Percentiles rank a stretch among this genome's conserved stretches.
phyloP scores from a whole-genome alignment of 1,284 basidiomycete genomes.

The Hemileia vastatrix region DNA sequence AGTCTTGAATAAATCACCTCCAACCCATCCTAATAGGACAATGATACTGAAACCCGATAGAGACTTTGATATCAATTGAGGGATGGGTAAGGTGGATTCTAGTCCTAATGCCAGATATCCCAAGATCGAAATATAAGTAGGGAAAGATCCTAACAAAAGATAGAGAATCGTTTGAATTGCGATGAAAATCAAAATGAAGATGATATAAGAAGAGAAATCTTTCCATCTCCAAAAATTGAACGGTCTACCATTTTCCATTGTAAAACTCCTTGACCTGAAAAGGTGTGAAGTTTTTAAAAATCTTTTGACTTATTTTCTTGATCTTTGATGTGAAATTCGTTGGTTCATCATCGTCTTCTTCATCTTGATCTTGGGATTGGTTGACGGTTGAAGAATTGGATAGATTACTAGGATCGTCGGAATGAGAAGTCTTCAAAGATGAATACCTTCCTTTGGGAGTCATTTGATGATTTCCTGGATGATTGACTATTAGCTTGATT shows the following conservation, averaged over 20 bases:
- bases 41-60: constrained; percentile 49
- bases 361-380: constrained; percentile 4
- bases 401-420: not conserved
- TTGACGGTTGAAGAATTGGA: not conserved
- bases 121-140: constrained; percentile 41
- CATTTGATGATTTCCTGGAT: not conserved
- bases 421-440: not conserved
- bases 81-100: constrained; percentile 51
- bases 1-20: constrained; percentile 48
- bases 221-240: constrained; percentile 31
- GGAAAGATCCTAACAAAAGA: constrained; percentile 32
- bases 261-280: not conserved
- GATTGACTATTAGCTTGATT: not conserved
- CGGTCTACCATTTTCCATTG: no score
- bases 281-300: not conserved
- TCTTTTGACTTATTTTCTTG: constrained; percentile 12
- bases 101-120: constrained; percentile 50
- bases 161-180: constrained; percentile 43
- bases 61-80: constrained; percentile 49
- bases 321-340: not conserved
- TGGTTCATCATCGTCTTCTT: constrained; percentile 19
- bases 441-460: not conserved
- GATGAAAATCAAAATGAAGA: constrained; percentile 48
- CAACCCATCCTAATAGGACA: constrained; percentile 48
- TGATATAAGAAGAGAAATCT: constrained; percentile 43